Percentiles rank a stretch among this genome's conserved stretches.
phyloP scores from a whole-genome alignment of 2,329 filamentous ascomycete species.

The Tolypocladium tropicale region DNA sequence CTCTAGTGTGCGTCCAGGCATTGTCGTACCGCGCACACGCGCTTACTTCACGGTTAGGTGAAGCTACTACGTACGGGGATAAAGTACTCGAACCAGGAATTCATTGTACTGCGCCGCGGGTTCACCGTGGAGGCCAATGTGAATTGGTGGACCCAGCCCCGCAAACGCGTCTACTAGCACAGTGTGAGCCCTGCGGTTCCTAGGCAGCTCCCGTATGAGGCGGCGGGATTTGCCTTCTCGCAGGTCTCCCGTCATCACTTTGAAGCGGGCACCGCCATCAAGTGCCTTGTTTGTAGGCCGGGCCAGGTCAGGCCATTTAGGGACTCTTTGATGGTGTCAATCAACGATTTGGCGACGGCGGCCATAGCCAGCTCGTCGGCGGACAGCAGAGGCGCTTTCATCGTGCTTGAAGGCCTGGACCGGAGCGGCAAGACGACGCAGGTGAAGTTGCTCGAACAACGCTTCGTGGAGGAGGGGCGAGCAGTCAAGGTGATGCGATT shows the following conservation, averaged over 20 bases:
- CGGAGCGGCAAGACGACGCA: conserved; percentile 89
- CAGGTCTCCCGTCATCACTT: neutral
- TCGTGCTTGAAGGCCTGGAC: conserved; percentile 83
- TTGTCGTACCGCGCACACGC: too few relatives aligned
- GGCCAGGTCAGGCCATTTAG: neutral
- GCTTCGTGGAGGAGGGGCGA: conserved; percentile 36
- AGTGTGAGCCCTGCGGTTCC: neutral
- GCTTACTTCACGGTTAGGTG: too few relatives aligned
- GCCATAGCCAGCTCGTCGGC: conserved; percentile 10
- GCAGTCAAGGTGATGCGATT: conserved; percentile 46
- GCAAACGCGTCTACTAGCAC: neutral
- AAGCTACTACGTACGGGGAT: too few relatives aligned
- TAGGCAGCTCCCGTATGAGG: neutral
- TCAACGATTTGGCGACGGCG: conserved; percentile 38
- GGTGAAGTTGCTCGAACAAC: conserved; percentile 56
- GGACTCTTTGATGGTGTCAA: conserved; percentile 28
- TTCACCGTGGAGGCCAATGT: too few relatives aligned
- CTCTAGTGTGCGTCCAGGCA: too few relatives aligned
- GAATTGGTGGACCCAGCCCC: neutral
- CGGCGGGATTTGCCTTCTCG: neutral
- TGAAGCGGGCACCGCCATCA: neutral
- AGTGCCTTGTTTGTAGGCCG: neutral
- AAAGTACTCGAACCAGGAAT: too few relatives aligned
- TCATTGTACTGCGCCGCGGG: too few relatives aligned
- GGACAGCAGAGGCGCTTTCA: conserved; percentile 52